Evolutionary conservation across 768 basidiomycete genomes (phyloP).

Genomic region (Russula vinacea): DNA sequence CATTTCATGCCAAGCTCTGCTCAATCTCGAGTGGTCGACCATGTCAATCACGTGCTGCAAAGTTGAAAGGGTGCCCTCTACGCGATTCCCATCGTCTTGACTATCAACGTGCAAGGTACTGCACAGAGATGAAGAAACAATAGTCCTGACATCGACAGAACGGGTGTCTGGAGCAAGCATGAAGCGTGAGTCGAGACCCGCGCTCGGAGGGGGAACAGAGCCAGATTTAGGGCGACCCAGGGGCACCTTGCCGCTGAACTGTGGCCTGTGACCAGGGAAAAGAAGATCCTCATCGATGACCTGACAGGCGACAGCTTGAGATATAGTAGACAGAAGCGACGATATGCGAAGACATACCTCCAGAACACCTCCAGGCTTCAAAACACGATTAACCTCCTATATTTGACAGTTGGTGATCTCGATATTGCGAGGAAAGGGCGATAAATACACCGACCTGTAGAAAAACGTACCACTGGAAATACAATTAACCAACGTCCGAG

Average conservation of each 20-base stretch:
- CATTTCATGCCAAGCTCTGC: conserved; percentile 29
- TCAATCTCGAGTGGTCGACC: conserved; percentile 27
- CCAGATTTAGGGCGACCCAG: neutral
- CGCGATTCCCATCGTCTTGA: neutral
- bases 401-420: conserved; percentile 25
- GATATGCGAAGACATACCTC: conserved; percentile 49
- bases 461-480: conserved; percentile 25
- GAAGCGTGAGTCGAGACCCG: neutral
- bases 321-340: conserved; percentile 1
- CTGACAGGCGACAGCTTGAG: conserved; percentile 36
- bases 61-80: neutral
- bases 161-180: neutral
- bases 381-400: conserved; percentile 65
- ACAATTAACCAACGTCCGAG: neutral
- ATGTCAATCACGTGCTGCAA: conserved; percentile 12
- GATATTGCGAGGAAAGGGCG: conserved; percentile 17
- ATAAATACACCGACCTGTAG: conserved; percentile 15
- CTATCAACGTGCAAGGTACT: neutral
- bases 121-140: neutral
- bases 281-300: conserved; percentile 71
- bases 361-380: conserved; percentile 57
- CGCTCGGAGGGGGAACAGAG: neutral
- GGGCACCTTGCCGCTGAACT: neutral
- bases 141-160: neutral
- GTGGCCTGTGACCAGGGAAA: conserved; percentile 51